These are phyloP conservation scores for Catunica adiposa DNA, from an alignment of 2,329 filamentous ascomycete genomes.

Conservation along the genomic window DNA sequence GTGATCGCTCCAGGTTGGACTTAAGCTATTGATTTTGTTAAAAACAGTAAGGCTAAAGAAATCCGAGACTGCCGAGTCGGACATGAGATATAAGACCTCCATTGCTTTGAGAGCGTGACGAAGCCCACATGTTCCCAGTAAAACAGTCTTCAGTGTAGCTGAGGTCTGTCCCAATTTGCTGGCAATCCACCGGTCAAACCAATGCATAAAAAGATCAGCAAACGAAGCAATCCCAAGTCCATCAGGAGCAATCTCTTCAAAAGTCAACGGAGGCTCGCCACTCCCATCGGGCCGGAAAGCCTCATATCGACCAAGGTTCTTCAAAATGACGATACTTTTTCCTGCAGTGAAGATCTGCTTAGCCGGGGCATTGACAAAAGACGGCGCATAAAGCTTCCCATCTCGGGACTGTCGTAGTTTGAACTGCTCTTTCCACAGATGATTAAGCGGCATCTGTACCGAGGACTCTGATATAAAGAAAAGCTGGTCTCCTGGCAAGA, in stretches of 20 bases:
- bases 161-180: slow-evolving; percentile 58
- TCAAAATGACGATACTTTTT: slow-evolving; percentile 76
- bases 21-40: slow-evolving; percentile 49
- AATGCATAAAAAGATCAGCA: slow-evolving; percentile 52
- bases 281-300: slow-evolving; percentile 19
- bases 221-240: slow-evolving; percentile 45
- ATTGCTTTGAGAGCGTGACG: slow-evolving; percentile 48
- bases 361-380: slow-evolving; percentile 54
- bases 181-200: slow-evolving; percentile 62
- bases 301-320: slow-evolving; percentile 44
- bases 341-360: slow-evolving; percentile 69
- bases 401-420: slow-evolving; percentile 44
- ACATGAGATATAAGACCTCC: slow-evolving; percentile 58
- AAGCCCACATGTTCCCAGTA: slow-evolving; percentile 56
- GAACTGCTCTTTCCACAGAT: slow-evolving; percentile 64
- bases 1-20: slow-evolving; percentile 56
- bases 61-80: slow-evolving; percentile 52
- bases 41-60: slow-evolving; percentile 55
- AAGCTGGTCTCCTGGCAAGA: slow-evolving; percentile 46
- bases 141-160: slow-evolving; percentile 42
- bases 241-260: slow-evolving; percentile 36
- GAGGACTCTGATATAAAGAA: slow-evolving; percentile 58
- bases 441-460: slow-evolving; percentile 39
- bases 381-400: slow-evolving; percentile 50
- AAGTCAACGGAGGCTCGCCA: slow-evolving; percentile 35